phyloP scores from a whole-genome alignment of 352 stramenopile genomes.

The Albugo candida region DNA sequence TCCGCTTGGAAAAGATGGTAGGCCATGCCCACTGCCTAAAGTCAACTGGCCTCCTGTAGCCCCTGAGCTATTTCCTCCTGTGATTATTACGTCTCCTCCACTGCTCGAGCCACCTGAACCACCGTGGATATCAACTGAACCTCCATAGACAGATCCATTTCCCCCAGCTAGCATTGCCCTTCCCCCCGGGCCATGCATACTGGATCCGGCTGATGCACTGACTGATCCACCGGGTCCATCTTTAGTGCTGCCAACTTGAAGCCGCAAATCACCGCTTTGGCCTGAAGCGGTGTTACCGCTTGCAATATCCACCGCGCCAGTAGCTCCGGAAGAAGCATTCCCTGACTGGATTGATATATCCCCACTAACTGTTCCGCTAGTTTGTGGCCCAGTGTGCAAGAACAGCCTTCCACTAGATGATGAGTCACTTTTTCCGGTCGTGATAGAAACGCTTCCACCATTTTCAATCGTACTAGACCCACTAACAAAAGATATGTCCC shows the following conservation, averaged over 20 bases:
- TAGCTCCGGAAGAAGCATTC: constrained; percentile 12
- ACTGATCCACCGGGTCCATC: constrained; percentile 1
- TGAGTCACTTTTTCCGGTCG: constrained; percentile 16
- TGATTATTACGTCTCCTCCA: constrained; percentile 16
- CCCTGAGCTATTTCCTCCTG: constrained; percentile 16
- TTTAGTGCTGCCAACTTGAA: constrained; percentile 15
- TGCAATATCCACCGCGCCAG: constrained; percentile 18
- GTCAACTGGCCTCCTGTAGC: constrained; percentile 11
- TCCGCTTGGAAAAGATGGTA: constrained; percentile 15
- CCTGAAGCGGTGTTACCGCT: constrained; percentile 15
- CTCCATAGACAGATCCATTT: constrained; percentile 13
- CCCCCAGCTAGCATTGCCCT: constrained; percentile 14
- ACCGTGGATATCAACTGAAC: constrained; percentile 12
- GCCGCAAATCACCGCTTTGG: constrained; percentile 15
- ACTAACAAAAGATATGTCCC: constrained; percentile 14
- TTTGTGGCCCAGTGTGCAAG: constrained; percentile 6
- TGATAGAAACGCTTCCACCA: constrained; percentile 23
- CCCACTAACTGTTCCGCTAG: constrained; percentile 7
- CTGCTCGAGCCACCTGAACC: constrained; percentile 11
- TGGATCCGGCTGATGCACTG: constrained; percentile 6
- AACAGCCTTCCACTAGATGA: constrained; percentile 9
- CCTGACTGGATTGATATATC: constrained; percentile 14
- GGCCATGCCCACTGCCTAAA: constrained; percentile 12
- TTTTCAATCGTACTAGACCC: constrained; percentile 17
- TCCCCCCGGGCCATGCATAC: constrained; percentile 10